Base-by-base conservation (phyloP, 352 stramenopile species). In the Peronospora farinosa region DNA sequence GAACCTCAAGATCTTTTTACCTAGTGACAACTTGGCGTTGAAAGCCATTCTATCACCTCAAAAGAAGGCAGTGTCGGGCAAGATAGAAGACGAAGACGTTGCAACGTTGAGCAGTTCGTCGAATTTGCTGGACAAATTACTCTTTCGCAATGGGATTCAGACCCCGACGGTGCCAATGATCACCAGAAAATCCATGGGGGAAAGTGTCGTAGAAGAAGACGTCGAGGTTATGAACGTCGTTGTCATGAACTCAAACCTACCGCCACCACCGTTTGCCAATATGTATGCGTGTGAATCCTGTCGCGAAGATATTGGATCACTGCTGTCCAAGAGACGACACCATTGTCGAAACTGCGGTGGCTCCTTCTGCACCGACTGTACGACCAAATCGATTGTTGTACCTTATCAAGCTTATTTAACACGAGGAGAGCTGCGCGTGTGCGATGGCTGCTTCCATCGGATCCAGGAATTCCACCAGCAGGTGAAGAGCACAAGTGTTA, bases 341-440 rank as follows among this genome's bases (percentile, higher is more conserved):
- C 80, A 91, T 57, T 91, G 80, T 40, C 75, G 80, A 33, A 91
- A 91, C 48, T 91, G 80, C 40, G 80, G 80, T 4, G 74, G 78
- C 31, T 88, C 80, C 2, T 91, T 87, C 42, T 91, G 80, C 28
- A 61, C 69, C 7, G 58, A 70, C 7, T 91, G 80, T 47, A 83
- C 77, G 1, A 55, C 62, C 15, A 75, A 85, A 46, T 67, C 51
- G 0, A 67, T 69, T 39, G 47, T 77, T 7, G 74, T 91, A 16
- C 80, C 80, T 15, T 91, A 72, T 60, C 63, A 73, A 33, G 49
- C 76, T 7, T 90, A 86, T 54, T 36, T 86, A 5, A 38, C 51
- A 16, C 72, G 77, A 40, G 76, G 76, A 19, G 74, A 84, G 41
- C 63, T 78, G 53, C 74, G 79, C 13, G 79, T 91, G 15, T 91